phyloP scores from a whole-genome alignment of 177 flowering plant species.

The Vitis hybrid region DNA sequence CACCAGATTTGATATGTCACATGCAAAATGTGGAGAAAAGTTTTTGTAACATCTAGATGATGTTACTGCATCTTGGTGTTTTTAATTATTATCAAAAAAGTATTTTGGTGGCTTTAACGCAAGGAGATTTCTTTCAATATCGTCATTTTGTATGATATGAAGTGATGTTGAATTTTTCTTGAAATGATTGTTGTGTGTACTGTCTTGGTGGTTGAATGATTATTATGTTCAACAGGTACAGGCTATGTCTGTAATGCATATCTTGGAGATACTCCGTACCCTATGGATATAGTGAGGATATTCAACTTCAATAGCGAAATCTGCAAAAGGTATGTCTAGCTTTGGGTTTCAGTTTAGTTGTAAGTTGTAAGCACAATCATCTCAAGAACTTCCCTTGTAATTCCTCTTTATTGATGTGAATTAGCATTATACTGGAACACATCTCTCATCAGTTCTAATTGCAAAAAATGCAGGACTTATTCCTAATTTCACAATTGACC shows the following conservation, averaged over 20 bases:
- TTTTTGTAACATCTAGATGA: too few relatives aligned
- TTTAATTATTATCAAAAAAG: too few relatives aligned
- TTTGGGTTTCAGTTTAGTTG: not conserved
- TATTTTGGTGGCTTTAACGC: too few relatives aligned
- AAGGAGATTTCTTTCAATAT: not conserved
- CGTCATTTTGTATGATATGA: not conserved
- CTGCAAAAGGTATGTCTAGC: conserved; percentile 58
- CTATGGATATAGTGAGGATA: conserved; percentile 75
- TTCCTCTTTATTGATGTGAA: not conserved
- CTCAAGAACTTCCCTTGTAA: not conserved
- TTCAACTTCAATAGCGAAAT: conserved; percentile 71
- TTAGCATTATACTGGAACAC: not conserved
- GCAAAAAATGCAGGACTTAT: too few relatives aligned
- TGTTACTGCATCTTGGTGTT: too few relatives aligned
- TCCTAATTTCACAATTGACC: not conserved
- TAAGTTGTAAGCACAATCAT: not conserved
- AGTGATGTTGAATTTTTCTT: not conserved
- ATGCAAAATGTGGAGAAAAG: too few relatives aligned
- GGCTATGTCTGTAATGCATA: conserved; percentile 67
- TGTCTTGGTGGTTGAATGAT: conserved; percentile 4
- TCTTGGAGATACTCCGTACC: conserved; percentile 49
- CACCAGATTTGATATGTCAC: too few relatives aligned
- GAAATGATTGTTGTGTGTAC: not conserved
- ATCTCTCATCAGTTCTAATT: not conserved
- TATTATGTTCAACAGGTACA: conserved; percentile 44